Percentiles rank a stretch among this genome's conserved stretches.
Conservation (phyloP, 768 basidiomycete species). For the Chalciporus sphaerocephalus region DNA sequence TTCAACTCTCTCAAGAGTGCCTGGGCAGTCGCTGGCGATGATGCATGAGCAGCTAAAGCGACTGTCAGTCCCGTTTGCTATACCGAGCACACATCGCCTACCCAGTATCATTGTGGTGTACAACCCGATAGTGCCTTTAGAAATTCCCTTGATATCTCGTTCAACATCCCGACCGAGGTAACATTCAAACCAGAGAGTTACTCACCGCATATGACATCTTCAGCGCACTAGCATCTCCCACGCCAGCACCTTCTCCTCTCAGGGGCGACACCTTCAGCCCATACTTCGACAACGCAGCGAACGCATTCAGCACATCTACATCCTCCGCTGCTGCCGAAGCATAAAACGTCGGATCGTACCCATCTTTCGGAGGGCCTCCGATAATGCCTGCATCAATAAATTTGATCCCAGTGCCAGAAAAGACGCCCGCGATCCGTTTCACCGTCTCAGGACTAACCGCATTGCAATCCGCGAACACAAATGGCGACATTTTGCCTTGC, state of each 20-base stretch:
- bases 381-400: slow-evolving; percentile 59
- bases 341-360: slow-evolving; percentile 53
- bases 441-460: slow-evolving; percentile 51
- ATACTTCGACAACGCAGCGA: slow-evolving; percentile 37
- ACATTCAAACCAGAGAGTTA: slow-evolving; percentile 6
- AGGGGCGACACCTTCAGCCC: slow-evolving; percentile 46
- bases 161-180: not conserved
- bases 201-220: slow-evolving; percentile 63
- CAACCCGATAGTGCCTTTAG: slow-evolving; percentile 51
- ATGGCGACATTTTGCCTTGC: not conserved
- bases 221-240: slow-evolving; percentile 57
- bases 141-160: slow-evolving; percentile 42
- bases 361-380: slow-evolving; percentile 48
- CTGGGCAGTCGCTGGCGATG: slow-evolving; percentile 58
- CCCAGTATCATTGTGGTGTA: slow-evolving; percentile 55
- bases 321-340: slow-evolving; percentile 40
- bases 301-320: slow-evolving; percentile 33
- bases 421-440: slow-evolving; percentile 43
- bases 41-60: slow-evolving; percentile 45
- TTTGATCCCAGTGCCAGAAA: slow-evolving; percentile 35
- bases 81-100: slow-evolving; percentile 21
- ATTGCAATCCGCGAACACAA: slow-evolving; percentile 54
- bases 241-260: slow-evolving; percentile 43
- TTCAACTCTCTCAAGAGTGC: slow-evolving; percentile 49
- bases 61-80: not conserved